These are phyloP conservation scores for Mycena sanguinolenta DNA, from an alignment of 768 basidiomycete genomes.

Conservation along the genomic window DNA sequence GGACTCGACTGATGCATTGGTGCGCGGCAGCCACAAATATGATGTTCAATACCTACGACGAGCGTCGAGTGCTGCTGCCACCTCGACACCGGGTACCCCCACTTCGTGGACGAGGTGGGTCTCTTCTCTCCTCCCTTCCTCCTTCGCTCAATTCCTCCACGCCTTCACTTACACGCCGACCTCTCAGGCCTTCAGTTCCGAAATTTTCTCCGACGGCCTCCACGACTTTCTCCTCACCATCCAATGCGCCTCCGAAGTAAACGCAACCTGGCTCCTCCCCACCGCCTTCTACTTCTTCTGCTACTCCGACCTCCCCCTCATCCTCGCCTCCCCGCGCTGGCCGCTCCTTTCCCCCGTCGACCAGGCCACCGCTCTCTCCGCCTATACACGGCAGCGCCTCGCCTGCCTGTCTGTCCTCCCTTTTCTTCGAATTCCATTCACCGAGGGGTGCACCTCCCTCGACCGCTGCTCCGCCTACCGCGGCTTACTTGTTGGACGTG, in stretches of 20 bases:
- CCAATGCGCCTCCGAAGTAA: slow-evolving; percentile 18
- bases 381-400: too few relatives aligned
- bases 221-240: slow-evolving; percentile 30
- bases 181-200: too few relatives aligned
- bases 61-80: slow-evolving; percentile 21
- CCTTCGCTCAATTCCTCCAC: too few relatives aligned
- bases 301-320: slow-evolving; percentile 35
- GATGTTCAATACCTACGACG: slow-evolving; percentile 30
- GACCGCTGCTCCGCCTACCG: slow-evolving; percentile 27
- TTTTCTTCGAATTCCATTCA: too few relatives aligned
- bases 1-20: too few relatives aligned
- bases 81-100: slow-evolving; percentile 15
- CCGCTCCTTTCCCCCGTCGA: too few relatives aligned
- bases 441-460: too few relatives aligned
- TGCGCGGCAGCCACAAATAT: too few relatives aligned
- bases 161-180: too few relatives aligned
- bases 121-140: background rate
- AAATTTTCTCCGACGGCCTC: slow-evolving; percentile 36
- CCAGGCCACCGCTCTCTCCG: too few relatives aligned
- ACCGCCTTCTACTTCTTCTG: slow-evolving; percentile 37
- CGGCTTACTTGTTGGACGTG: slow-evolving; percentile 28
- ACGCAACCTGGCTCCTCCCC: slow-evolving; percentile 33
- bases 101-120: background rate
- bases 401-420: too few relatives aligned
- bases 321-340: too few relatives aligned